Evolutionary conservation across 345 rosid species (phyloP).

Genomic region (Citrus trifoliata): DNA sequence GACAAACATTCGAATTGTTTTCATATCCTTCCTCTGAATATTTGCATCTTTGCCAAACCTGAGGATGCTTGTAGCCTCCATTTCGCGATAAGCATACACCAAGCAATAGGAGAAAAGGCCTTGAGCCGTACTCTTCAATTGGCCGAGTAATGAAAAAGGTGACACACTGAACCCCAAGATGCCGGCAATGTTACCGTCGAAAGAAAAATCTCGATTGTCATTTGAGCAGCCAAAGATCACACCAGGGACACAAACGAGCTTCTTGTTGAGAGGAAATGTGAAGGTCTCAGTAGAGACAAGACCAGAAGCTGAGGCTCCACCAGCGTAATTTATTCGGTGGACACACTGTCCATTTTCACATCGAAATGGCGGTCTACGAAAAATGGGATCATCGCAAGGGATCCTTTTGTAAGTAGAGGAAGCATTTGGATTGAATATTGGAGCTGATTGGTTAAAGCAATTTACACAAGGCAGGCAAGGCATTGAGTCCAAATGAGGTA

Average conservation of each 20-base stretch:
- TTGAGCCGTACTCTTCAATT: not conserved
- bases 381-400: not conserved
- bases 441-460: not conserved
- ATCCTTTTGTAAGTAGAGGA: not conserved
- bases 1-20: not conserved
- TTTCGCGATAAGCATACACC: not conserved
- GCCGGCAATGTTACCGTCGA: constrained; percentile 1
- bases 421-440: not conserved
- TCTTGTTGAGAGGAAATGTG: not conserved
- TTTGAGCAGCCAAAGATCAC: constrained; percentile 22
- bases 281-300: constrained; percentile 13
- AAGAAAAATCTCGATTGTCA: not conserved
- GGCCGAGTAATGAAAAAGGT: constrained; percentile 2
- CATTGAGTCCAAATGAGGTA: constrained; percentile 1
- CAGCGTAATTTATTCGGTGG: not conserved
- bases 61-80: not conserved
- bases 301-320: not conserved
- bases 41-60: not conserved
- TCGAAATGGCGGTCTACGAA: not conserved
- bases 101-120: constrained; percentile 6
- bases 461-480: not conserved
- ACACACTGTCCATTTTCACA: not conserved
- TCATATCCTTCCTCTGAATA: not conserved
- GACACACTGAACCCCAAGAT: constrained; percentile 11
- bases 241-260: not conserved